phyloP scores from a whole-genome alignment of 2,329 filamentous ascomycete species.

The Tolypocladium pustulatum region DNA sequence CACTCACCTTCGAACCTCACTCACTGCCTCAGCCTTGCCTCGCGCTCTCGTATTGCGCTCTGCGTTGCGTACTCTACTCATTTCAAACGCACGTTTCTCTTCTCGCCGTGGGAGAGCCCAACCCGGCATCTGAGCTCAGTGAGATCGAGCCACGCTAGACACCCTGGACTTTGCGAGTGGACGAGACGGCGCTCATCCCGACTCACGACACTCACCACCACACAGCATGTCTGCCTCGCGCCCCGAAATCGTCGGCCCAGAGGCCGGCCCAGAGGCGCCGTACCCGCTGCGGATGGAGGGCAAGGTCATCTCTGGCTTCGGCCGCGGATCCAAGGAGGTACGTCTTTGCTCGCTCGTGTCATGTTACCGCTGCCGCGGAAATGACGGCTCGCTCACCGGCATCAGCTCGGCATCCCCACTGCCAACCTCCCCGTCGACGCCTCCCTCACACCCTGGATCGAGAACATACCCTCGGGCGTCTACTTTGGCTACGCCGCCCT shows the following conservation, averaged over 20 bases:
- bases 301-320: constrained; percentile 84
- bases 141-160: not conserved
- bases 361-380: not conserved
- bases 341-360: constrained; percentile 7
- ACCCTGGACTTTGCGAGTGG: not conserved
- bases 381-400: not conserved
- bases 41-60: not conserved
- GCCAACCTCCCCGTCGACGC: constrained; percentile 78
- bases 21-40: not conserved
- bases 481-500: constrained; percentile 91
- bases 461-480: constrained; percentile 62
- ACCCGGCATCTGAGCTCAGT: not conserved
- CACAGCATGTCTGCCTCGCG: constrained; percentile 29
- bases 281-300: constrained; percentile 80
- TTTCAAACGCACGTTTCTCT: not conserved
- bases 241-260: constrained; percentile 61
- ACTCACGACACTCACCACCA: not conserved
- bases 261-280: constrained; percentile 62
- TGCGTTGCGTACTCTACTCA: not conserved
- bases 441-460: constrained; percentile 48
- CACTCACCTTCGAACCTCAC: not conserved
- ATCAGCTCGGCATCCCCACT: constrained; percentile 84
- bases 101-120: not conserved
- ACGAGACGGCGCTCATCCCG: not conserved
- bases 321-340: constrained; percentile 86